Conservation (phyloP, 2,329 filamentous ascomycete genomes). For the Arthrobotrys sinensis region DNA sequence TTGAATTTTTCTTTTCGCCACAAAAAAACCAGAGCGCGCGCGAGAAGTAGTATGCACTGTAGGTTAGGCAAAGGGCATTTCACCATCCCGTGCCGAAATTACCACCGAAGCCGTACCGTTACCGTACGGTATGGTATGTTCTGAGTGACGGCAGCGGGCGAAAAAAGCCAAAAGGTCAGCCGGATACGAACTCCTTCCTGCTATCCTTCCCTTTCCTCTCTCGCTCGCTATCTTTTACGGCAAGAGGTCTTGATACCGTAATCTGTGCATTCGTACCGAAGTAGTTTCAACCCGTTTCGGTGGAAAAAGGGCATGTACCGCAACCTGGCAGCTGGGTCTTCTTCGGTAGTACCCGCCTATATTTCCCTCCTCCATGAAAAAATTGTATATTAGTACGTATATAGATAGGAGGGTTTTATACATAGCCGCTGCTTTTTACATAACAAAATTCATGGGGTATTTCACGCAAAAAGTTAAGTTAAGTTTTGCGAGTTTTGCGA, state of each 20-base stretch:
- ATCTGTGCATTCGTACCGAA: slow-evolving; percentile 9
- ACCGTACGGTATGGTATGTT: slow-evolving; percentile 1
- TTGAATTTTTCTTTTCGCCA: slow-evolving; percentile 17
- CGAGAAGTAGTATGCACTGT: no score
- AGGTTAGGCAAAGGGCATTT: slow-evolving; percentile 2
- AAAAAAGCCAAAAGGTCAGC: neutral
- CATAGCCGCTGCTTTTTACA: slow-evolving; percentile 34
- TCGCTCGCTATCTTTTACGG: neutral
- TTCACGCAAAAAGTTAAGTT: slow-evolving; percentile 14
- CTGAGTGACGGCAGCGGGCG: neutral
- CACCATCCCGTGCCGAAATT: slow-evolving; percentile 51
- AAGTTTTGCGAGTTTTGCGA: neutral
- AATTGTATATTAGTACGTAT: neutral
- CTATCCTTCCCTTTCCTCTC: neutral
- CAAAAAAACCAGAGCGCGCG: neutral
- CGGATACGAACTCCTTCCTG: slow-evolving; percentile 12
- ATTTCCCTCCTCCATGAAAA: neutral
- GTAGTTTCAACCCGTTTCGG: slow-evolving; percentile 4
- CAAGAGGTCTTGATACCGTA: neutral
- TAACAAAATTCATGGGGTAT: slow-evolving; percentile 52
- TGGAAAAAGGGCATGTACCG: slow-evolving; percentile 1
- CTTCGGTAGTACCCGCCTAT: slow-evolving; percentile 54
- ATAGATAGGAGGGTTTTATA: neutral
- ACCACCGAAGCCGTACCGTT: slow-evolving; percentile 47
- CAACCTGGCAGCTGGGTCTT: slow-evolving; percentile 3